A percentile compares a stretch with the other conserved stretches of the same genome.
Evolutionary conservation across 176 grass and related monocot species (phyloP).

Genomic region (Zea luxurians): DNA sequence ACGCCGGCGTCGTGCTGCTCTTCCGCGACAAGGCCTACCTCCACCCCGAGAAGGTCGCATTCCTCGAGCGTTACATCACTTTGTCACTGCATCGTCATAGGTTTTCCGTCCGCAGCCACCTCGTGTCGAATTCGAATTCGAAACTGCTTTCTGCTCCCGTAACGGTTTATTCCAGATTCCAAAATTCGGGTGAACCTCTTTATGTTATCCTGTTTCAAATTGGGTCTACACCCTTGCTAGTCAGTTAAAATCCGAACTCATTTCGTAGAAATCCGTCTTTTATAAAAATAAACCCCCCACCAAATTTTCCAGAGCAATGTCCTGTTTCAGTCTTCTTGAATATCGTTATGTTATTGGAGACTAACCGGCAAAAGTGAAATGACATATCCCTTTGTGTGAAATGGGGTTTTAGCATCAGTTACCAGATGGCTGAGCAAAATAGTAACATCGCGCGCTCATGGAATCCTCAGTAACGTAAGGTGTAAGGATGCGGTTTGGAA

Average conservation of each 20-base stretch:
- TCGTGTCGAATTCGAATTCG: neutral
- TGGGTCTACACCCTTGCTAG: neutral
- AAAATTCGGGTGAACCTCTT: neutral
- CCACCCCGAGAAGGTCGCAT: conserved; percentile 63
- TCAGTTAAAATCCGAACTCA: neutral
- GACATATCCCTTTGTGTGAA: neutral
- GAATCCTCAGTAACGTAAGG: neutral
- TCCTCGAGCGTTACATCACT: neutral
- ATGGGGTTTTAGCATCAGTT: neutral
- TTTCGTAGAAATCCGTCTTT: neutral
- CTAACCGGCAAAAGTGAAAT: neutral
- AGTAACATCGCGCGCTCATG: neutral
- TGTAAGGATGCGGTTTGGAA: neutral
- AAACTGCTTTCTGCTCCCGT: neutral
- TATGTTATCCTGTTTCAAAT: neutral
- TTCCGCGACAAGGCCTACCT: conserved; percentile 76
- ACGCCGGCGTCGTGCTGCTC: conserved; percentile 61
- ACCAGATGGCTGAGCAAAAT: neutral
- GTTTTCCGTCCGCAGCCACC: neutral
- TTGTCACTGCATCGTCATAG: neutral
- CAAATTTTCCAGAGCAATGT: neutral
- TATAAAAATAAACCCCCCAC: neutral
- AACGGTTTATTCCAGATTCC: neutral
- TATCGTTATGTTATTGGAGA: neutral
- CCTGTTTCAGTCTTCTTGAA: neutral